Conservation (phyloP, 1,284 basidiomycete genomes). For the Cystobasidiaceae sp. region DNA sequence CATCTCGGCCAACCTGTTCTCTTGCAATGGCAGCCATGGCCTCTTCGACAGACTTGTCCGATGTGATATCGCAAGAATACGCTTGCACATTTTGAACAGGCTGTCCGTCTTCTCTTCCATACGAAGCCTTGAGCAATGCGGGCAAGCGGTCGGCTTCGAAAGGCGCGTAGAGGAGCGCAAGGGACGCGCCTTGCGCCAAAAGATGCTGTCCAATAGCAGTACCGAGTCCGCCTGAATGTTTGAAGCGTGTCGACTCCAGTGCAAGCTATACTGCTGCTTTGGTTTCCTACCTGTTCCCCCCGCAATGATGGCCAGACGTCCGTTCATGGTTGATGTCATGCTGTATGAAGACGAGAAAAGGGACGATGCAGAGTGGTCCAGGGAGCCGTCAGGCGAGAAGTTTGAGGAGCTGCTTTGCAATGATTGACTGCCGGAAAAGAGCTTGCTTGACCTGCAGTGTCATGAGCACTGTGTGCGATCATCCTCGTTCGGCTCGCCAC, state of each 20-base stretch:
- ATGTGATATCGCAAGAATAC: not conserved
- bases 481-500: no score
- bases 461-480: no score
- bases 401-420: no score
- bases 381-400: no score
- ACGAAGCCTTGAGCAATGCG: not conserved
- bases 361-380: no score
- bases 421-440: no score
- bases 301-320: not conserved
- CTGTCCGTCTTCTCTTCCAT: not conserved
- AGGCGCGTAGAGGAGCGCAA: not conserved
- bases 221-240: not conserved
- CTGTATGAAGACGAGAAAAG: no score
- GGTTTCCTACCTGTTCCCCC: not conserved
- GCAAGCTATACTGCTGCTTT: not conserved
- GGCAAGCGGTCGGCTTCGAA: not conserved
- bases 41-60: not conserved
- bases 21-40: not conserved
- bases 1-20: not conserved
- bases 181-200: not conserved
- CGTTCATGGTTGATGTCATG: no score
- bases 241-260: no score
- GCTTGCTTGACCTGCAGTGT: no score
- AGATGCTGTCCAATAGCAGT: not conserved
- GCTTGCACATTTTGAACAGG: not conserved